Evolutionary conservation across 768 basidiomycete species (phyloP).

Genomic region (Rhizopogon salebrosus): DNA sequence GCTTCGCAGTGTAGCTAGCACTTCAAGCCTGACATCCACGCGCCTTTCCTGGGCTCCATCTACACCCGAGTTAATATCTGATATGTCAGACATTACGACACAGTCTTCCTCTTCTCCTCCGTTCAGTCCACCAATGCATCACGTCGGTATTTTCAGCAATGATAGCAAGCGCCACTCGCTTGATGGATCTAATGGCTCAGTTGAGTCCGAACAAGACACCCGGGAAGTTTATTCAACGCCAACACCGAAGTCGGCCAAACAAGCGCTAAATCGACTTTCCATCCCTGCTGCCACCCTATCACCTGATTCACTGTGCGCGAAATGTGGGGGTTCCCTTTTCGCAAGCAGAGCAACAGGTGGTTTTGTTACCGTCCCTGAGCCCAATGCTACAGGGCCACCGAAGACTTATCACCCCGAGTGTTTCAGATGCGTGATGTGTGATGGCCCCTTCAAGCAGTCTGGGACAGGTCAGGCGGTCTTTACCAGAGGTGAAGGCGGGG

Average conservation of each 20-base stretch:
- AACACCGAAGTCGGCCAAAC: slow-evolving; percentile 21
- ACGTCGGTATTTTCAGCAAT: slow-evolving; percentile 8
- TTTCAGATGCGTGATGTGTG: slow-evolving; percentile 68
- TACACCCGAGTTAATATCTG: slow-evolving; percentile 57
- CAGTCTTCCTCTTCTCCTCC: slow-evolving; percentile 52
- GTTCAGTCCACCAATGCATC: slow-evolving; percentile 26
- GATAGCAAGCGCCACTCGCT: slow-evolving; percentile 3
- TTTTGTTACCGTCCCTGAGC: slow-evolving; percentile 67
- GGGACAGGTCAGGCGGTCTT: slow-evolving; percentile 64
- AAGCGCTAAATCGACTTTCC: slow-evolving; percentile 20
- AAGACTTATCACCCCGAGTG: slow-evolving; percentile 70
- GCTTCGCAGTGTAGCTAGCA: slow-evolving; percentile 21
- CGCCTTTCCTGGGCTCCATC: slow-evolving; percentile 34
- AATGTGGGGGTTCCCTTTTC: slow-evolving; percentile 57
- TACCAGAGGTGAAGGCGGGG: slow-evolving; percentile 57
- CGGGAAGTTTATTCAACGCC: slow-evolving; percentile 11
- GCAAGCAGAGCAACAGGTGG: slow-evolving; percentile 51
- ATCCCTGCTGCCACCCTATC: slow-evolving; percentile 28
- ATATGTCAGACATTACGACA: slow-evolving; percentile 54
- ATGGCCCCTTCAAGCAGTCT: slow-evolving; percentile 56
- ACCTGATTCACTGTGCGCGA: slow-evolving; percentile 48
- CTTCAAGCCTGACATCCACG: slow-evolving; percentile 22
- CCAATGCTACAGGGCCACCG: slow-evolving; percentile 34
- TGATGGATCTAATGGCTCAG: slow-evolving; percentile 15
- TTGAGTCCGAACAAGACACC: not conserved